phyloP scores from a whole-genome alignment of 805 yeast genomes.

The Monosporozyma solicola region DNA sequence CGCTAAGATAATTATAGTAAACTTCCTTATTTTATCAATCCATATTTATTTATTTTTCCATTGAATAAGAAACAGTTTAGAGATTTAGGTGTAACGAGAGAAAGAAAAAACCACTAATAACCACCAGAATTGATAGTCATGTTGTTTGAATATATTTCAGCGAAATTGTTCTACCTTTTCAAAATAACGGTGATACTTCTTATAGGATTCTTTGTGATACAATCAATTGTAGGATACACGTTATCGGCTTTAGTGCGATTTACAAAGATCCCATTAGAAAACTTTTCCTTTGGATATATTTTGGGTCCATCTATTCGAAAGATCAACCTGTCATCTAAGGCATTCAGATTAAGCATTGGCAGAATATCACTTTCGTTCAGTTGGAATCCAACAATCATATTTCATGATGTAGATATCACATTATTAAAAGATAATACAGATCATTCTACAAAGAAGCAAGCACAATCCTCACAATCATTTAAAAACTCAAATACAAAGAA shows the following conservation, averaged over 20 bases:
- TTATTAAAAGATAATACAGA: neutral
- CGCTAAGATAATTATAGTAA: neutral
- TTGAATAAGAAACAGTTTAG: neutral
- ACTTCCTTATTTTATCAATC: neutral
- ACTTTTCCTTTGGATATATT: slow-evolving; percentile 11
- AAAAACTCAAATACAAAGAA: neutral
- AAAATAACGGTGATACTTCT: slow-evolving; percentile 1
- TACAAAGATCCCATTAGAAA: slow-evolving; percentile 5
- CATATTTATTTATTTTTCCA: neutral
- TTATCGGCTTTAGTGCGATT: slow-evolving; percentile 1
- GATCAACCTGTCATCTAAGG: slow-evolving; percentile 7
- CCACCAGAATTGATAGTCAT: neutral
- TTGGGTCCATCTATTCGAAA: slow-evolving; percentile 14
- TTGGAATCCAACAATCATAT: slow-evolving; percentile 14
- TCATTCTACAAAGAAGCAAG: neutral
- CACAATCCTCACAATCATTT: neutral
- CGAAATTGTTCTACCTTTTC: neutral
- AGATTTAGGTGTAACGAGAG: neutral
- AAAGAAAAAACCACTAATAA: neutral
- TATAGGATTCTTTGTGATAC: slow-evolving; percentile 1
- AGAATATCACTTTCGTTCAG: slow-evolving; percentile 13
- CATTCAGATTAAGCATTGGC: slow-evolving; percentile 10
- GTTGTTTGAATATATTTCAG: neutral
- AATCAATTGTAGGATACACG: neutral
- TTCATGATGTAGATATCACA: slow-evolving; percentile 12